Evolutionary conservation across 306 rosid genomes (phyloP).

Genomic region (Dryas octopetala): DNA sequence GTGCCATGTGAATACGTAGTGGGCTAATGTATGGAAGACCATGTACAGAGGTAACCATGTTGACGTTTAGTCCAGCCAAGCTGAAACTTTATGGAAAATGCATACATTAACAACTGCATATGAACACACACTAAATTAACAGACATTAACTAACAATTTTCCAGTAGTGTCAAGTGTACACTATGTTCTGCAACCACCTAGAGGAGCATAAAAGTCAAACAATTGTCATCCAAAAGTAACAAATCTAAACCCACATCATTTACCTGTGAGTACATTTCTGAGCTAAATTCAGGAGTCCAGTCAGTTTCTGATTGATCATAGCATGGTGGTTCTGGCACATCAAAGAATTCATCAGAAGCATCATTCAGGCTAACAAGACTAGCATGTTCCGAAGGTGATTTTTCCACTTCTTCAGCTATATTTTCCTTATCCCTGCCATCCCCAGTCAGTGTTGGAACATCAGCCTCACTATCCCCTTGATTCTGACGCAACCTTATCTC

Average conservation of each 20-base stretch:
- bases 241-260: neutral
- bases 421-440: slow-evolving; percentile 30
- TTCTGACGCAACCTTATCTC: slow-evolving; percentile 41
- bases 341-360: slow-evolving; percentile 70
- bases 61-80: neutral
- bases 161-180: neutral
- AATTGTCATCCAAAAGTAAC: neutral
- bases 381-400: slow-evolving; percentile 37
- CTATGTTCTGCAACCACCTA: neutral
- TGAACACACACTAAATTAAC: too few relatives aligned
- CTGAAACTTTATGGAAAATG: neutral
- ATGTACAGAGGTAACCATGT: neutral
- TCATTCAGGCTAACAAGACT: slow-evolving; percentile 70
- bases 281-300: slow-evolving; percentile 45
- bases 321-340: slow-evolving; percentile 73
- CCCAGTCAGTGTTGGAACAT: slow-evolving; percentile 23
- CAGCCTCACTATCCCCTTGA: slow-evolving; percentile 40
- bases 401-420: slow-evolving; percentile 38
- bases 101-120: neutral
- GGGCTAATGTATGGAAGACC: neutral
- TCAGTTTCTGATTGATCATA: slow-evolving; percentile 46
- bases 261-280: slow-evolving; percentile 49
- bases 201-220: neutral
- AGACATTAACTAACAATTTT: neutral
- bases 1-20: neutral